Base-by-base conservation (phyloP, 495 filamentous ascomycete species). In the Penicillium steckii region DNA sequence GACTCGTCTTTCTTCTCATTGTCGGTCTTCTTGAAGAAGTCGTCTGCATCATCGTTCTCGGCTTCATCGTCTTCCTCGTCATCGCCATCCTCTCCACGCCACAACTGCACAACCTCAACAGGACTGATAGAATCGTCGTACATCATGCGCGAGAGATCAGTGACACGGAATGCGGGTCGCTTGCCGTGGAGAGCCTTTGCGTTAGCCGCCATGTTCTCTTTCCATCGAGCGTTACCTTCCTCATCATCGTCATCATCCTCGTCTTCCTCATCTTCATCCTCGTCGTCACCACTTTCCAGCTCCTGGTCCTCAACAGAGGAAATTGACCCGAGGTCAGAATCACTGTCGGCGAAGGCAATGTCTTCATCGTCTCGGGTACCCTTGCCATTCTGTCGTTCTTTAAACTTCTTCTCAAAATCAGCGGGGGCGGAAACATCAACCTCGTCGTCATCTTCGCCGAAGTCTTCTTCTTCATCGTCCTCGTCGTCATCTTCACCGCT, bases 321-420 rank as follows among this genome's bases (percentile, higher is more conserved):
- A 29, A 96, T 71, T 12, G 94, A 97, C 10, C 94, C 94, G 3
- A 97, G 74, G 66, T 97, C 95, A 6, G 93, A 97, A 63, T 98
- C 94, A 60, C 88, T 94, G 60, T 97, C 92, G 1, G 93, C 92
- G 68, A 96, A 98, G n/a, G 82, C 87, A 55, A 96, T 52, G 46
- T 85, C 82, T 33, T 82, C 86, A 27, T 85, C 83, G 10, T 76
- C 71, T 7, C 63, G 73, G 8, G 68, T 78, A 6, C 27, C 27
- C 3, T 60, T 63, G 44, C 66, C 74, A 29, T 74, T 71, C 48
- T 78, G 76, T 56, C 61, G 70, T 55, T 71, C 73, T 61, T 66
- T 77, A 60, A 70, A 76, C 42, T 44, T 70, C 21, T 56, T 64
- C 42, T 60, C 70, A 43, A 69, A 77, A 59, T 70, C 75, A 38